Conservation (phyloP, 2,329 filamentous ascomycete species). For the Curvularia sp. region DNA sequence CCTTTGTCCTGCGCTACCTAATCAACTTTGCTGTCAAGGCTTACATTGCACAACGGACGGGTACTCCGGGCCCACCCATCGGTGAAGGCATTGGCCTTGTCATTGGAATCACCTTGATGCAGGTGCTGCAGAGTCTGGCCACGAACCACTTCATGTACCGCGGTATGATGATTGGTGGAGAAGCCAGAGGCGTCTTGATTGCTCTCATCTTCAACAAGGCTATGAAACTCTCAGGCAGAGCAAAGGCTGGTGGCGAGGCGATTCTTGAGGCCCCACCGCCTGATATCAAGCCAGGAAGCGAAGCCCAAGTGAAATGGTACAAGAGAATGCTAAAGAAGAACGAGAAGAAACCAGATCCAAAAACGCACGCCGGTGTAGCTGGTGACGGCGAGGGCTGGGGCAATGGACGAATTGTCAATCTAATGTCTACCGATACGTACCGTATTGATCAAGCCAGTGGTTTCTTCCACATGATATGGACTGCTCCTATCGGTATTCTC, state of each 20-base stretch:
- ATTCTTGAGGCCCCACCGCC: conserved; percentile 50
- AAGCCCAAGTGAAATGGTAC: conserved; percentile 61
- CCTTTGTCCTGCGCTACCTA: conserved; percentile 83
- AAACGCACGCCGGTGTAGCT: conserved; percentile 59
- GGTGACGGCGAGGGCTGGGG: conserved; percentile 85
- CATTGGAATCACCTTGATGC: conserved; percentile 84
- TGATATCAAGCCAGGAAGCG: conserved; percentile 57
- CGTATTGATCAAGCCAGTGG: conserved; percentile 87
- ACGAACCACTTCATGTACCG: conserved; percentile 93
- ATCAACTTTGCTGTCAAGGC: conserved; percentile 85
- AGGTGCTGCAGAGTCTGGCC: conserved; percentile 78
- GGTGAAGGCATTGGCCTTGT: conserved; percentile 81
- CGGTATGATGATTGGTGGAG: conserved; percentile 89
- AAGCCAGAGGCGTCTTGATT: conserved; percentile 81
- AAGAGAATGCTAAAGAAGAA: conserved; percentile 56
- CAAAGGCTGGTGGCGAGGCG: conserved; percentile 78
- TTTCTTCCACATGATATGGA: conserved; percentile 92
- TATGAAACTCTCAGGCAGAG: conserved; percentile 85
- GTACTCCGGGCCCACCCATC: conserved; percentile 69
- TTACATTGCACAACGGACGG: conserved; percentile 67
- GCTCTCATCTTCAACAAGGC: conserved; percentile 90
- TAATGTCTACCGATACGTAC: conserved; percentile 96
- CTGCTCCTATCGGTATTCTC: conserved; percentile 77
- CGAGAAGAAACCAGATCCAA: conserved; percentile 50
- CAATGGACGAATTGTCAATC: conserved; percentile 87